Base-by-base conservation (phyloP, 2,329 filamentous ascomycete genomes). In the Fusarium sp. region DNA sequence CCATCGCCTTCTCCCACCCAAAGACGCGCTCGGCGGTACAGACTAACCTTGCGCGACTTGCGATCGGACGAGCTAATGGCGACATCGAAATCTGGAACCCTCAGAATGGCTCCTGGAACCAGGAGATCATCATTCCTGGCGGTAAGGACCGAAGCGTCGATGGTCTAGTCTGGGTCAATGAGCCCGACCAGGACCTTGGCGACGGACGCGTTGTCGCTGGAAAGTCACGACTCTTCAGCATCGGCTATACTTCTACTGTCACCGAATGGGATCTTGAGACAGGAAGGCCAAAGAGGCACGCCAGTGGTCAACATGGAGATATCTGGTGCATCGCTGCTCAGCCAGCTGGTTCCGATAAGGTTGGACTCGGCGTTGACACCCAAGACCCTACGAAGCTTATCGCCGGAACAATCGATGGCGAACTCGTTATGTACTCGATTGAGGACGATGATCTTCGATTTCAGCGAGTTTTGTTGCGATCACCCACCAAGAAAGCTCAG, bases 1-100 rank as follows among this genome's bases (percentile, higher is more conserved):
- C 93, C 68, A 88, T 98, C 77, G 93, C 95, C 71, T 98, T 99
- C 80, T 97, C 96, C 8, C 92, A 97, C 78, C 85, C 91, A 20
- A 83, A 80, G 64, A 69, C 81, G 52, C 80, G 80, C 70, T 81
- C 84, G 63, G 79, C 81, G 68, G 82, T 76, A 79, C 77, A 83
- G 77, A 73, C 85, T 80, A 73, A 84, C 86, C 23, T 87, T 84
- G 65, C 89, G 85, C 89, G 94, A 72, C 87, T 98, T 56, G 96
- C 96, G 3, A 88, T 99, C 74, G 96, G 96, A 63, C 91, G 96
- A 71, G 92, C 93, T 61, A 97, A 98, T 78, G 96, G 96, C 73
- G 93, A 97, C 76, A 96, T 99, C 73, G 96, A 99, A 81, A 94
- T 99, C 70, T 99, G 96, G 96, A 97, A 97, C 79, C 94, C 95